Evolutionary conservation across 192 early-diverging fungal genomes (phyloP).

Genomic region (Entomortierella beljakovae): DNA sequence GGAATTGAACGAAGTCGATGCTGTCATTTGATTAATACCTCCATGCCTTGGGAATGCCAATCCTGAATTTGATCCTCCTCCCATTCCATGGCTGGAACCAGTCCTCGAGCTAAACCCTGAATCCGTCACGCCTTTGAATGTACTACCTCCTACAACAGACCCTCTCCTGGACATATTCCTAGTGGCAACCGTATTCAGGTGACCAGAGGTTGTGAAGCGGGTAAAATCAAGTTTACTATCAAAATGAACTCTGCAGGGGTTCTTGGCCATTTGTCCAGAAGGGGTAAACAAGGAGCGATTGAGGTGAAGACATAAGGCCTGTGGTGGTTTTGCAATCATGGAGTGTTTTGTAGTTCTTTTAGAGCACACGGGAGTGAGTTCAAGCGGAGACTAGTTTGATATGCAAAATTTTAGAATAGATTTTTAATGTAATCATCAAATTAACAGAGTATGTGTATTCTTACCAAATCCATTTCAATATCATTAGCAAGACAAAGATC

Average conservation of each 20-base stretch:
- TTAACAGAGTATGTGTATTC: background rate
- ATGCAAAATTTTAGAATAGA: constrained; percentile 1
- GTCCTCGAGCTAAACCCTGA: background rate
- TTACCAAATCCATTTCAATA: constrained; percentile 62
- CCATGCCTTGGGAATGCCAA: background rate
- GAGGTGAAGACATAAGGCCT: constrained; percentile 85
- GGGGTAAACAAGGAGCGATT: constrained; percentile 85
- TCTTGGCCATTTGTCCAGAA: constrained; percentile 71
- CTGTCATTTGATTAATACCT: constrained; percentile 4
- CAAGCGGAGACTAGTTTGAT: constrained; percentile 30
- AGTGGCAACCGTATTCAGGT: constrained; percentile 66
- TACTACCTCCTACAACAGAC: constrained; percentile 7
- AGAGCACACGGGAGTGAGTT: constrained; percentile 33
- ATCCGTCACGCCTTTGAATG: background rate
- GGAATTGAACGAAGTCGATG: background rate
- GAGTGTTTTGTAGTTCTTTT: constrained; percentile 78
- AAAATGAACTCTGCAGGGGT: constrained; percentile 79
- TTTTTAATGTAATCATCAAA: background rate
- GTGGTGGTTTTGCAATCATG: constrained; percentile 88
- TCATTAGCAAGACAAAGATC: constrained; percentile 55
- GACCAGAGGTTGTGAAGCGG: constrained; percentile 78
- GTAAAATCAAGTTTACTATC: constrained; percentile 79
- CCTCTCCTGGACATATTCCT: constrained; percentile 50
- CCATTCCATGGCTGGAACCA: background rate
- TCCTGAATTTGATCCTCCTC: constrained; percentile 14